Conservation (phyloP, 768 basidiomycete genomes). For the Asterophora parasitica region DNA sequence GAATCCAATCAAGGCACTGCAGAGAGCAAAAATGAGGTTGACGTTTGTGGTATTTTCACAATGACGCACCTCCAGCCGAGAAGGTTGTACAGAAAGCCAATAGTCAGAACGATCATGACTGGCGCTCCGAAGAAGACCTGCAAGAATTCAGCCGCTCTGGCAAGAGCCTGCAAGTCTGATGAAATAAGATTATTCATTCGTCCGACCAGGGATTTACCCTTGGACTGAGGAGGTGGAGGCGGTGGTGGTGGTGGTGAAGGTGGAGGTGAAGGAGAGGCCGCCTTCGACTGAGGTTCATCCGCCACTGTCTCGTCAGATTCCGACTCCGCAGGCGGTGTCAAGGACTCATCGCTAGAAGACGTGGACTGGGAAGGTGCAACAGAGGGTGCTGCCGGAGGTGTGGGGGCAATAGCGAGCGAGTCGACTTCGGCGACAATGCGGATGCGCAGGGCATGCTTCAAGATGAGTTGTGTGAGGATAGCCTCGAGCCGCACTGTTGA, state of each 20-base stretch:
- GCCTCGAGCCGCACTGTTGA: conserved; percentile 42
- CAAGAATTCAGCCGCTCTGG: conserved; percentile 29
- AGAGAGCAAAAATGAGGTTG: not conserved
- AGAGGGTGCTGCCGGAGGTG: not conserved
- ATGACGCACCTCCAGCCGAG: conserved; percentile 40
- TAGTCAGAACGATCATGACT: conserved; percentile 30
- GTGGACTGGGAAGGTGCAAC: not conserved
- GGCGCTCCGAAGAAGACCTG: conserved; percentile 32
- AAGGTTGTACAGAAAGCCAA: conserved; percentile 38
- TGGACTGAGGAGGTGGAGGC: not conserved
- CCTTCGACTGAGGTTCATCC: too few relatives aligned
- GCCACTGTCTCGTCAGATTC: not conserved
- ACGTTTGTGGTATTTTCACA: not conserved
- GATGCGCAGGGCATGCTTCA: conserved; percentile 49
- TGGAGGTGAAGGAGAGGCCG: conserved; percentile 6
- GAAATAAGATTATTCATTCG: conserved; percentile 75
- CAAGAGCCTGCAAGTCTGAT: conserved; percentile 44
- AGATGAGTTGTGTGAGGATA: conserved; percentile 38
- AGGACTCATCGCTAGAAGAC: not conserved
- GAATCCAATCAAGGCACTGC: conserved; percentile 54
- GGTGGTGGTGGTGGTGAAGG: too few relatives aligned
- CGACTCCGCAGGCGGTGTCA: not conserved
- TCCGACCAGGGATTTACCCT: conserved; percentile 42
- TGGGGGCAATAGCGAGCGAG: conserved; percentile 5
- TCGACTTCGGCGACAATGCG: conserved; percentile 43